Evolutionary conservation across 2,329 filamentous ascomycete genomes (phyloP).

Genomic region (Volutella citrinella): DNA sequence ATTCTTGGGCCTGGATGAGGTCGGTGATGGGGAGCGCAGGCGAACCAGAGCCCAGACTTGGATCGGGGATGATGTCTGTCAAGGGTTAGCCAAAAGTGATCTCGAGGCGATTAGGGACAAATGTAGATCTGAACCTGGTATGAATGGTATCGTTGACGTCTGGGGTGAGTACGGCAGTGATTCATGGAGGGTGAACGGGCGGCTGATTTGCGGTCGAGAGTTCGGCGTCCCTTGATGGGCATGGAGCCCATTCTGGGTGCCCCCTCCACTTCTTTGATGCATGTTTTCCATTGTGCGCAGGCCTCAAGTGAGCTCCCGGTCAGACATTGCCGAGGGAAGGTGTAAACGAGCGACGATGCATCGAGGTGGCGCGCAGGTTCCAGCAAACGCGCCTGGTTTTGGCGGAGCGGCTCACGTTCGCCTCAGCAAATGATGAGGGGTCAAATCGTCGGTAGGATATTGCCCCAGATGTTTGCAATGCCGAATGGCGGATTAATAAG

Average conservation of each 20-base stretch:
- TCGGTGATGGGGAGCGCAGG: slow-evolving; percentile 49
- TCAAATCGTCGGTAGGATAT: too few species aligned
- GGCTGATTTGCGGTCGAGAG: slow-evolving; percentile 25
- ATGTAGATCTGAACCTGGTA: slow-evolving; percentile 71
- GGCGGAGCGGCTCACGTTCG: too few species aligned
- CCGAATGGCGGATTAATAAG: too few species aligned
- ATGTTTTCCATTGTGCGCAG: slow-evolving; percentile 29
- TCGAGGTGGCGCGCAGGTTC: slow-evolving; percentile 17
- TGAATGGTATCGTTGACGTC: slow-evolving; percentile 75
- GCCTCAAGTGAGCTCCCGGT: slow-evolving; percentile 26
- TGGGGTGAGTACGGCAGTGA: slow-evolving; percentile 81
- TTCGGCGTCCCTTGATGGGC: slow-evolving; percentile 21
- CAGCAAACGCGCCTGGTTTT: too few species aligned
- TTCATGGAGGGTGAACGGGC: slow-evolving; percentile 66
- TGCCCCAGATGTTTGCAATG: too few species aligned
- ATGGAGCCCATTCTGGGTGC: slow-evolving; percentile 32
- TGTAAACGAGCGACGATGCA: slow-evolving; percentile 25
- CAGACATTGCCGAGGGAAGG: slow-evolving; percentile 30
- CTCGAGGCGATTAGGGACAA: too few species aligned
- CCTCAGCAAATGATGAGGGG: too few species aligned
- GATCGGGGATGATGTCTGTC: slow-evolving; percentile 64
- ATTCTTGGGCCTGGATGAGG: slow-evolving; percentile 50
- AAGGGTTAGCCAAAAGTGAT: slow-evolving; percentile 14
- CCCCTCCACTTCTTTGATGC: slow-evolving; percentile 28
- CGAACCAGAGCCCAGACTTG: slow-evolving; percentile 55